These are phyloP conservation scores for Actinomortierella ambigua DNA, from an alignment of 371 early-diverging fungal genomes.

Conservation along the genomic window DNA sequence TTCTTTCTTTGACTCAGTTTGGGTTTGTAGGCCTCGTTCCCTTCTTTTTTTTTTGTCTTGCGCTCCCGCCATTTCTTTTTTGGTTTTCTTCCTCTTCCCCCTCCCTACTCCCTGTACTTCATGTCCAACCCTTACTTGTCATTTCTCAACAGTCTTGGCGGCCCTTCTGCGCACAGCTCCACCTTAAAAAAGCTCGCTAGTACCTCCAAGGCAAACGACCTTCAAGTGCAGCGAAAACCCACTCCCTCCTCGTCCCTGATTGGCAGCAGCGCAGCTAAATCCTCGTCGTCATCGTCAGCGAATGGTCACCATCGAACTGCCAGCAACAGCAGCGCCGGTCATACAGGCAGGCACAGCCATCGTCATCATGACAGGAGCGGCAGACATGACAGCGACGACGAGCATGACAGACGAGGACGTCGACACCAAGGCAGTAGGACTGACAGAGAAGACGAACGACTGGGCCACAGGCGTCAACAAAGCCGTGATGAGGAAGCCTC, in stretches of 20 bases:
- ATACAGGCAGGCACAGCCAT: conserved; percentile 1
- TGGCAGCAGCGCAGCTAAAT: neutral
- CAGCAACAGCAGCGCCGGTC: conserved; percentile 4
- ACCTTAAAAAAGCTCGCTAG: conserved; percentile 45
- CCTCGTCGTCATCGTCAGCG: conserved; percentile 7
- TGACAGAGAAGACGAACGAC: neutral
- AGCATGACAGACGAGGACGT: conserved; percentile 1
- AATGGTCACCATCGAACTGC: conserved; percentile 19
- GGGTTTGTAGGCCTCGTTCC: no score
- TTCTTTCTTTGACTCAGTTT: no score
- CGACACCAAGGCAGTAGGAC: neutral
- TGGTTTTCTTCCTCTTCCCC: neutral
- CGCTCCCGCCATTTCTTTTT: neutral
- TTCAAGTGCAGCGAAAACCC: neutral
- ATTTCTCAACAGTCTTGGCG: conserved; percentile 43
- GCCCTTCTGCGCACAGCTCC: conserved; percentile 37
- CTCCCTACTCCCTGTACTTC: neutral
- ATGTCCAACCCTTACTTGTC: conserved; percentile 44
- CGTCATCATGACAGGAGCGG: conserved; percentile 11
- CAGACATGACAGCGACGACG: neutral
- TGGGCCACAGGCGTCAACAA: neutral
- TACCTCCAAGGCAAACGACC: conserved; percentile 7
- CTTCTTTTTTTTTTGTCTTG: neutral
- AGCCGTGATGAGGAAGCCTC: neutral
- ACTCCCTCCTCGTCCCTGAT: conserved; percentile 2